Conservation (phyloP, 1,284 basidiomycete genomes). For the Melampsora larici-populina region DNA sequence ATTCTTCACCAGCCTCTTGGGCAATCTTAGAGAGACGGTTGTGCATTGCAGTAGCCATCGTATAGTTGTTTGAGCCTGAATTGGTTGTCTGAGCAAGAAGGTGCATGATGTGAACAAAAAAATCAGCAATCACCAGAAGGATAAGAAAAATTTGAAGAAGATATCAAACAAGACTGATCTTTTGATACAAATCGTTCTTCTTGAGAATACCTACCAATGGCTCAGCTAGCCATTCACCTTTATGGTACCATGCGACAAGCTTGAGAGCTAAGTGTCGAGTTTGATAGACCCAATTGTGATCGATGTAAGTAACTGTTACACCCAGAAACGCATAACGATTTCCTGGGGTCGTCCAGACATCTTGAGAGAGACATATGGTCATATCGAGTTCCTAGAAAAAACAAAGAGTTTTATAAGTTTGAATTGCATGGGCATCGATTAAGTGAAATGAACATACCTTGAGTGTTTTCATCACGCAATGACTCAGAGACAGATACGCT, state of each 20-base stretch:
- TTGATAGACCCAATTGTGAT: too few relatives aligned
- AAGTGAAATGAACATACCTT: background rate
- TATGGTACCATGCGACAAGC: too few relatives aligned
- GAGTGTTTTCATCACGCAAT: background rate
- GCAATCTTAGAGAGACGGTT: too few relatives aligned
- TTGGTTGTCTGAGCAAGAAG: too few relatives aligned
- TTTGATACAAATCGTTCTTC: too few relatives aligned
- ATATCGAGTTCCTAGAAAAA: background rate
- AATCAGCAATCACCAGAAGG: constrained; percentile 12
- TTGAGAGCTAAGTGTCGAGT: too few relatives aligned
- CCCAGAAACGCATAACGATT: constrained; percentile 12
- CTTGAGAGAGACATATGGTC: constrained; percentile 10
- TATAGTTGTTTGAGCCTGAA: too few relatives aligned
- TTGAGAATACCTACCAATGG: too few relatives aligned
- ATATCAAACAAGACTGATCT: too few relatives aligned
- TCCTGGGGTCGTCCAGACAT: constrained; percentile 33
- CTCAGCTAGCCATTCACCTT: too few relatives aligned
- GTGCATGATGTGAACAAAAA: constrained; percentile 3
- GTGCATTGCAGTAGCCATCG: background rate
- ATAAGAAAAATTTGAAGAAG: background rate
- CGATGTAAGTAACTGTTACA: constrained; percentile 12
- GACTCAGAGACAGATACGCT: constrained; percentile 12
- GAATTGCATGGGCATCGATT: background rate
- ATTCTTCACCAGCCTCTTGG: too few relatives aligned
- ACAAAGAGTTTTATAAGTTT: background rate